Conservation (phyloP, 2,329 filamentous ascomycete species). For the Fusarium piperis region DNA sequence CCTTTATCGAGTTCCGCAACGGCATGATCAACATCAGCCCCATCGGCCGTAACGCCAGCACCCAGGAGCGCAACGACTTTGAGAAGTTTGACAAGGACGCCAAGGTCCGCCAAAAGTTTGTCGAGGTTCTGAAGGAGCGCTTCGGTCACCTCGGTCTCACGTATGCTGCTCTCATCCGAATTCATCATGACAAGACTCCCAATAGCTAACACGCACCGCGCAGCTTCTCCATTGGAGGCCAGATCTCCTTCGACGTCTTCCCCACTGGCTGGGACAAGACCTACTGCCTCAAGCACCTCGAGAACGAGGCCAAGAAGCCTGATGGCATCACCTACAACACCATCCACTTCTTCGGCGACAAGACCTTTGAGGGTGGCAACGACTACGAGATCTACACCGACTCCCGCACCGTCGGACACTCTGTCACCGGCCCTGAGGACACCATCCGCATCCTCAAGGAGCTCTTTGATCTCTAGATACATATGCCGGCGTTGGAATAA, state of each 20-base stretch:
- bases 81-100: slow-evolving; percentile 82
- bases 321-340: slow-evolving; percentile 82
- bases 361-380: slow-evolving; percentile 89
- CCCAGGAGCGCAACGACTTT: slow-evolving; percentile 83
- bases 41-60: slow-evolving; percentile 85
- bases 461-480: slow-evolving; percentile 72
- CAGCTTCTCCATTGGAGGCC: slow-evolving; percentile 92
- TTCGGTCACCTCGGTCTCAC: slow-evolving; percentile 88
- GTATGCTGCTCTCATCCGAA: slow-evolving; percentile 59
- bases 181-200: neutral
- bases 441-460: slow-evolving; percentile 83
- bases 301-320: slow-evolving; percentile 76
- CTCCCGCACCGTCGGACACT: slow-evolving; percentile 82
- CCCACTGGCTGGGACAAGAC: slow-evolving; percentile 98
- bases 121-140: slow-evolving; percentile 78
- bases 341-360: slow-evolving; percentile 99
- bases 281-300: slow-evolving; percentile 90
- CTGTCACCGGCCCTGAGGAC: slow-evolving; percentile 83
- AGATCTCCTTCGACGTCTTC: slow-evolving; percentile 99
- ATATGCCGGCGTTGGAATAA: neutral
- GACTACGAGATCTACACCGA: slow-evolving; percentile 95
- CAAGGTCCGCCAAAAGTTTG: slow-evolving; percentile 79
- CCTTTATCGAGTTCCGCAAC: slow-evolving; percentile 89
- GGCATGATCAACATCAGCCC: slow-evolving; percentile 91
- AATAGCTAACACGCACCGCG: slow-evolving; percentile 7